These are phyloP conservation scores for Trichoderma cornu-damae DNA, from an alignment of 2,329 filamentous ascomycete species.

Conservation along the genomic window DNA sequence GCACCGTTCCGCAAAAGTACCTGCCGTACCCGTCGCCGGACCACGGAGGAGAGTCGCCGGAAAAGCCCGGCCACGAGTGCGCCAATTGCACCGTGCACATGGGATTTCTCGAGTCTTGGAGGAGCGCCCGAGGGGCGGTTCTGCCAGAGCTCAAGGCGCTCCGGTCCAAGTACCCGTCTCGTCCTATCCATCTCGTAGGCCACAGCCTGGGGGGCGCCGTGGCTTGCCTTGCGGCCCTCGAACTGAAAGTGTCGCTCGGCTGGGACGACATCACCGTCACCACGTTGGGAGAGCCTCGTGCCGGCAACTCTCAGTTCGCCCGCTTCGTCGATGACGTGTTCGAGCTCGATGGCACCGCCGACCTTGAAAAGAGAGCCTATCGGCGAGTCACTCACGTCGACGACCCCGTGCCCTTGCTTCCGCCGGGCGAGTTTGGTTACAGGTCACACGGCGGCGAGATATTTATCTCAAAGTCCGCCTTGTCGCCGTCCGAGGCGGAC, in stretches of 20 bases:
- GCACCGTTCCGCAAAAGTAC: constrained; percentile 84
- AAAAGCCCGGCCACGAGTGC: constrained; percentile 54
- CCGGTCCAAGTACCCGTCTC: constrained; percentile 58
- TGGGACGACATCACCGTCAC: constrained; percentile 72
- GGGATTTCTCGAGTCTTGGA: constrained; percentile 85
- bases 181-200: constrained; percentile 73
- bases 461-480: constrained; percentile 66
- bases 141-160: constrained; percentile 61
- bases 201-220: constrained; percentile 93
- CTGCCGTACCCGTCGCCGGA: constrained; percentile 70
- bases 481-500: constrained; percentile 65
- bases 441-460: constrained; percentile 80
- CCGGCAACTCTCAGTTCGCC: constrained; percentile 55
- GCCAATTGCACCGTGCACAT: constrained; percentile 86
- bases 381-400: constrained; percentile 78
- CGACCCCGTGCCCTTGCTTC: constrained; percentile 85
- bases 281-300: constrained; percentile 83
- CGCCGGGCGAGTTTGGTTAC: constrained; percentile 84
- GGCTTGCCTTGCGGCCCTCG: constrained; percentile 77
- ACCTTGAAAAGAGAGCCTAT: constrained; percentile 45
- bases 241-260: constrained; percentile 66
- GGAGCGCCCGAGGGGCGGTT: constrained; percentile 63
- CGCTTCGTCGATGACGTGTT: constrained; percentile 53
- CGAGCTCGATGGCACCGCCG: constrained; percentile 33
- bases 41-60: constrained; percentile 32